Base-by-base conservation (phyloP, 78 protist genomes). In the Cyanophora paradoxa region DNA sequence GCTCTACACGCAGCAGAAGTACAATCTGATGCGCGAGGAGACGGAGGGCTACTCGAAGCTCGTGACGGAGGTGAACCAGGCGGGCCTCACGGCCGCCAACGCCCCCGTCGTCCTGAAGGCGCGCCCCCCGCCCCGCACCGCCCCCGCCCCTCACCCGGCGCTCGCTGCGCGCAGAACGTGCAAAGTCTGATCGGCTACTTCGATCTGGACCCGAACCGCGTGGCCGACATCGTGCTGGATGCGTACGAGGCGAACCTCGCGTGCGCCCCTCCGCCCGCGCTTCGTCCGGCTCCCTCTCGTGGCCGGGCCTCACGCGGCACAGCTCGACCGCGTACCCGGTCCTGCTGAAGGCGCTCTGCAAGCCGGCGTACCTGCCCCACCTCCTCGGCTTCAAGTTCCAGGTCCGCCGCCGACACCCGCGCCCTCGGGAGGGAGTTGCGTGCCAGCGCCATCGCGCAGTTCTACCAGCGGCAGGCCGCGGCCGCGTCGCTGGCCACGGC, bases 151-250 rank as follows among this genome's bases (percentile, higher is more conserved):
- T 56, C n/a, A n/a, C n/a, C n/a, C n/a, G n/a, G n/a, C n/a, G n/a
- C n/a, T n/a, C n/a, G n/a, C n/a, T n/a, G n/a, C n/a, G 0, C 57
- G 36, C 17, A 13, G 1, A 61, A 58, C 41, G 36, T 73, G 17
- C 68, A 61, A 34, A 17, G 54, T 24, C 46, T 73, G 37, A 73
- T 61, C 64, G 91, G 88, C 26, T 75, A 79, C 57, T 87, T 87
- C 62, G 77, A 79, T 52, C 85, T 87, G 54, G 91, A 87, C 69
- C 91, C 91, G 24, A 87, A 83, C 76, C 76, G 91, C 17, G 91
- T 87, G 31, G 57, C 79, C 36, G 87, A 82, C 69, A 22, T 87
- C 17, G 80, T 87, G 4, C 79, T 87, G 67, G 85, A 79, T 58
- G 8, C 71, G 13, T 62, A 63, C 31, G 86, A 87, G 79, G 75